These are phyloP conservation scores for Penicillium antarcticum DNA, from an alignment of 495 filamentous ascomycete species.

Conservation along the genomic window DNA sequence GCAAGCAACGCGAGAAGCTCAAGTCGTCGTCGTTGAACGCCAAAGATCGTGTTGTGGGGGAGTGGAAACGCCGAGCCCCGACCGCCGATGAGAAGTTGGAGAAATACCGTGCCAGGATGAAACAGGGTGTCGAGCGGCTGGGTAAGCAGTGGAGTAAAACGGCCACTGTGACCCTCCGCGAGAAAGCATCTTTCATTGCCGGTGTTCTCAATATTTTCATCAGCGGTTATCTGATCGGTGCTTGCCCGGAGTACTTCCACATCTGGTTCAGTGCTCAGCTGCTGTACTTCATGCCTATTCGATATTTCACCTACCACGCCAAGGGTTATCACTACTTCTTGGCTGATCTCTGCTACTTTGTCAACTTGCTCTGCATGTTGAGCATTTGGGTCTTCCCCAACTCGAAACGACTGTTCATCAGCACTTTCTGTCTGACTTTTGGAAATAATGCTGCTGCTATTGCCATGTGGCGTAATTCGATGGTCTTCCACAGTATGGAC, in stretches of 20 bases:
- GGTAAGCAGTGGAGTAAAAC: slow-evolving; percentile 83
- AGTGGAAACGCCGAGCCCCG: slow-evolving; percentile 79
- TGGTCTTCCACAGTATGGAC: slow-evolving; percentile 97
- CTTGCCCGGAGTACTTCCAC: slow-evolving; percentile 80
- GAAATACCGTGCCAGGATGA: slow-evolving; percentile 85
- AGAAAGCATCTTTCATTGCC: slow-evolving; percentile 94
- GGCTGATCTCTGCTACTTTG: slow-evolving; percentile 96
- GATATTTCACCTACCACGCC: slow-evolving; percentile 84
- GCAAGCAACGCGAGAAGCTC: slow-evolving; percentile 74
- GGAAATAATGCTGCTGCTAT: slow-evolving; percentile 98
- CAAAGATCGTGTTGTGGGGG: slow-evolving; percentile 75
- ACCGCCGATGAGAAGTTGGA: slow-evolving; percentile 90
- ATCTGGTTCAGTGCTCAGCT: slow-evolving; percentile 87
- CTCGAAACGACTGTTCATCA: slow-evolving; percentile 89
- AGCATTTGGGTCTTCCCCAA: slow-evolving; percentile 87
- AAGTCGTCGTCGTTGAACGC: slow-evolving; percentile 53
- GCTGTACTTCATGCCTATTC: slow-evolving; percentile 93
- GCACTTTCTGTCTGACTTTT: slow-evolving; percentile 85
- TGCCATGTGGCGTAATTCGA: slow-evolving; percentile 98
- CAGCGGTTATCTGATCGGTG: slow-evolving; percentile 90
- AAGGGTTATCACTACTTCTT: slow-evolving; percentile 96
- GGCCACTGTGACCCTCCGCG: slow-evolving; percentile 79
- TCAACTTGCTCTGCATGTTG: slow-evolving; percentile 81
- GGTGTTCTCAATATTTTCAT: slow-evolving; percentile 97
- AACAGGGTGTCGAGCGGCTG: slow-evolving; percentile 79